phyloP scores from a whole-genome alignment of 2,329 filamentous ascomycete species.

The Epichloe coenophiala region DNA sequence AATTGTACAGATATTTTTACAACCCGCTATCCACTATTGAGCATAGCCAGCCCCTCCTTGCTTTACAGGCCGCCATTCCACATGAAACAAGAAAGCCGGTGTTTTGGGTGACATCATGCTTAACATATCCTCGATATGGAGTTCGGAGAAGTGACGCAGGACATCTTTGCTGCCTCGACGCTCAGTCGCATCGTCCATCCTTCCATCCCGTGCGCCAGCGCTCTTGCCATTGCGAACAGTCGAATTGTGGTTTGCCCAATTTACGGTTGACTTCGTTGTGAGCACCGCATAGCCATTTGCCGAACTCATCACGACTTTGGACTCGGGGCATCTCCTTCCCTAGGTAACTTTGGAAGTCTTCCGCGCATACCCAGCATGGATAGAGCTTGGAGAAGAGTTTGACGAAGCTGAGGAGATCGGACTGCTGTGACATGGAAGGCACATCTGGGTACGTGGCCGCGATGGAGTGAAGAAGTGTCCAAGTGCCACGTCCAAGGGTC shows the following conservation, averaged over 20 bases:
- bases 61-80: neutral
- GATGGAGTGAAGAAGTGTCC: conserved; percentile 88
- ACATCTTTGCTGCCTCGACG: neutral
- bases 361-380: conserved; percentile 89
- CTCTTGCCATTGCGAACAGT: conserved; percentile 85
- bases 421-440: conserved; percentile 57
- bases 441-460: conserved; percentile 69
- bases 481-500: conserved; percentile 70
- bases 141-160: too few relatives aligned
- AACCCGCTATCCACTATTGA: too few relatives aligned
- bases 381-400: conserved; percentile 73
- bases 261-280: conserved; percentile 84
- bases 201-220: conserved; percentile 87
- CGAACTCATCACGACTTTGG: conserved; percentile 54
- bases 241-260: conserved; percentile 80
- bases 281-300: conserved; percentile 70
- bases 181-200: conserved; percentile 47
- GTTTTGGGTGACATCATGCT: neutral
- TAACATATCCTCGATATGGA: too few relatives aligned
- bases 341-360: conserved; percentile 81
- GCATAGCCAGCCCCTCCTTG: neutral
- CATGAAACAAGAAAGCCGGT: neutral
- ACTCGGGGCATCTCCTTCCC: conserved; percentile 51
- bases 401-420: conserved; percentile 67
- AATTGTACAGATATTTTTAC: neutral